These are phyloP conservation scores for Skeletonema tropicum DNA, from an alignment of 108 stramenopile species.

Conservation along the genomic window DNA sequence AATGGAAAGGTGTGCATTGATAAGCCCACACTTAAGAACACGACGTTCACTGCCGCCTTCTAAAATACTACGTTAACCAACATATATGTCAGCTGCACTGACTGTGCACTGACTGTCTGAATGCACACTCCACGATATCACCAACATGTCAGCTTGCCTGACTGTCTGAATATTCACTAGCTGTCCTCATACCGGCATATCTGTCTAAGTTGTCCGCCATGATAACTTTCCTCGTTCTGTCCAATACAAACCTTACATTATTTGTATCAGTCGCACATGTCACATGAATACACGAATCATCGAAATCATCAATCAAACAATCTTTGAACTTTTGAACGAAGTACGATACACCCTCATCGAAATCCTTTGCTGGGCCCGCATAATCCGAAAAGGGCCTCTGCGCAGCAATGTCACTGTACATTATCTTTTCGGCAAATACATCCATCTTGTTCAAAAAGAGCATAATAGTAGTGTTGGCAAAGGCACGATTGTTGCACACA, in stretches of 20 bases:
- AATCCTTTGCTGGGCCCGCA: conserved; percentile 79
- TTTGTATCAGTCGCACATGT: conserved; percentile 98
- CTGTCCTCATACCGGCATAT: too few relatives aligned
- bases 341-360: conserved; percentile 89
- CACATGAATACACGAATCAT: conserved; percentile 89
- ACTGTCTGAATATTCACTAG: too few relatives aligned
- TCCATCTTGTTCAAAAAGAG: conserved; percentile 98
- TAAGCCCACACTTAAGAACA: too few relatives aligned
- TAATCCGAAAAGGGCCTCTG: conserved; percentile 88
- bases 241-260: conserved; percentile 92
- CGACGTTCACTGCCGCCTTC: too few relatives aligned
- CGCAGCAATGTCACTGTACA: conserved; percentile 78
- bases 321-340: conserved; percentile 95
- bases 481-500: conserved; percentile 95
- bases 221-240: conserved; percentile 72
- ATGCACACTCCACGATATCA: too few relatives aligned
- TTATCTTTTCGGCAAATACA: conserved; percentile 96
- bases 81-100: too few relatives aligned
- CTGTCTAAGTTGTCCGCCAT: too few relatives aligned
- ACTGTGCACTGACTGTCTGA: too few relatives aligned
- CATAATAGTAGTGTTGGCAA: conserved; percentile 89
- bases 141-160: too few relatives aligned
- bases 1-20: too few relatives aligned
- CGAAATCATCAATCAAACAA: conserved; percentile 82
- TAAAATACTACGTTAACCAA: too few relatives aligned